phyloP scores from a whole-genome alignment of 1,284 basidiomycete genomes.

The Malassezia sp. region DNA sequence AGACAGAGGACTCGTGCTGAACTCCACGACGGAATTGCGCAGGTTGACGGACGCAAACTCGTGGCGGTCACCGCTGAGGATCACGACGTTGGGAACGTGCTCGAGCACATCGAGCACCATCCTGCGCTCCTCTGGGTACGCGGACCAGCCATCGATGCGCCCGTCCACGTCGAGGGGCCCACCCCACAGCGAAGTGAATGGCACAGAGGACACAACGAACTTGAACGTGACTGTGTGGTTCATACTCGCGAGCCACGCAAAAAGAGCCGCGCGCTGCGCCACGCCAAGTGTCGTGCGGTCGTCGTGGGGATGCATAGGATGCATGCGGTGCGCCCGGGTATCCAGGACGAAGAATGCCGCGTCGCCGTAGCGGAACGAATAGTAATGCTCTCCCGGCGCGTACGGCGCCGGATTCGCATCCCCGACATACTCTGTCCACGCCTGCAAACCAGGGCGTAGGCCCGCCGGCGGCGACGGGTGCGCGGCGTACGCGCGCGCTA shows the following conservation, averaged over 20 bases:
- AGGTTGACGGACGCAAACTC: slow-evolving; percentile 58
- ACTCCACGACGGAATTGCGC: slow-evolving; percentile 51
- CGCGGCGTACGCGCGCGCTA: slow-evolving; percentile 48
- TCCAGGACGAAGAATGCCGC: slow-evolving; percentile 63
- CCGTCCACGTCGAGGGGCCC: slow-evolving; percentile 53
- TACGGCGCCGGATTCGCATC: slow-evolving; percentile 57
- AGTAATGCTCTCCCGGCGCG: slow-evolving; percentile 54
- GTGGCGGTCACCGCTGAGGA: slow-evolving; percentile 57
- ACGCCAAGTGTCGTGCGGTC: slow-evolving; percentile 63
- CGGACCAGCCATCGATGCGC: slow-evolving; percentile 59
- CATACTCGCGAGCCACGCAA: slow-evolving; percentile 57
- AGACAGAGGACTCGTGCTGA: slow-evolving; percentile 57
- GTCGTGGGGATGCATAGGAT: slow-evolving; percentile 48
- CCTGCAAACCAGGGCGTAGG: slow-evolving; percentile 54
- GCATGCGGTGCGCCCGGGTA: slow-evolving; percentile 58
- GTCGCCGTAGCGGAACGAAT: slow-evolving; percentile 45
- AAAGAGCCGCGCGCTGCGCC: slow-evolving; percentile 56
- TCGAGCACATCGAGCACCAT: slow-evolving; percentile 36
- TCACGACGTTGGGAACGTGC: slow-evolving; percentile 61
- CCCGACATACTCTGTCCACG: slow-evolving; percentile 61
- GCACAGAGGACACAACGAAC: slow-evolving; percentile 65
- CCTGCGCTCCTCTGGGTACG: slow-evolving; percentile 56
- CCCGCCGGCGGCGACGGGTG: slow-evolving; percentile 50
- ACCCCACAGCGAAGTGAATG: slow-evolving; percentile 66
- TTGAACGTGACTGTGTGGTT: slow-evolving; percentile 69